A percentile compares a stretch with the other conserved stretches of the same genome.
phyloP scores from a whole-genome alignment of 2,329 filamentous ascomycete genomes.

The Penicillium psychrosexuale region DNA sequence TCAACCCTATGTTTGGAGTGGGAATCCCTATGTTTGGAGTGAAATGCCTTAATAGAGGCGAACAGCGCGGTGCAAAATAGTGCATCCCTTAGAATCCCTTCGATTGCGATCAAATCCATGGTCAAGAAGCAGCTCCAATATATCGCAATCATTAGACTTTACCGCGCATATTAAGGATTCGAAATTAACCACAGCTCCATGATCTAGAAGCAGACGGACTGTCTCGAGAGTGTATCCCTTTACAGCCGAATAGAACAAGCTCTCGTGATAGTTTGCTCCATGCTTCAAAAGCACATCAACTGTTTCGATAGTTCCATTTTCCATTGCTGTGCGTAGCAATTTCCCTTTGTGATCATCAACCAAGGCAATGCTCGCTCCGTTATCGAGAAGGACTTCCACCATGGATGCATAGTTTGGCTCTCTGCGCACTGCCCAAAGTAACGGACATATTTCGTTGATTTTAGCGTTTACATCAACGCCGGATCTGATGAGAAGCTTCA shows the following conservation, averaged over 20 bases:
- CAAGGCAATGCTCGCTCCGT: too few species aligned
- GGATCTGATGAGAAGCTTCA: neutral
- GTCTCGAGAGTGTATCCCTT: neutral
- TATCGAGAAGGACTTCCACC: too few species aligned
- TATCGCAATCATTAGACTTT: neutral
- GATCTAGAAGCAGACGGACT: neutral
- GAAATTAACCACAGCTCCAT: neutral
- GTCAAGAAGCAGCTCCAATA: neutral
- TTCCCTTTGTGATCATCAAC: neutral
- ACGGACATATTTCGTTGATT: neutral
- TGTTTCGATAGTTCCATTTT: neutral
- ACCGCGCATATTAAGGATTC: neutral
- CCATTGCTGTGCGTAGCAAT: neutral
- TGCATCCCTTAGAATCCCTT: neutral
- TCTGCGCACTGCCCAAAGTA: neutral
- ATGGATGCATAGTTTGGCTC: too few species aligned
- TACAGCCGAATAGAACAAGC: neutral
- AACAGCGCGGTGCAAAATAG: neutral
- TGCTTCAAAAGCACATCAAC: neutral
- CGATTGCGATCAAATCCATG: neutral
- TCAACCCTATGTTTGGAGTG: too few species aligned
- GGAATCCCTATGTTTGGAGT: too few species aligned
- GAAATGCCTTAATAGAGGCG: neutral
- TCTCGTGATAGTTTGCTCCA: neutral
- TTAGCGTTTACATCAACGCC: neutral